Evolutionary conservation across 1,139 yeast species (phyloP).

Genomic region (Yamadazyma epiphylla): DNA sequence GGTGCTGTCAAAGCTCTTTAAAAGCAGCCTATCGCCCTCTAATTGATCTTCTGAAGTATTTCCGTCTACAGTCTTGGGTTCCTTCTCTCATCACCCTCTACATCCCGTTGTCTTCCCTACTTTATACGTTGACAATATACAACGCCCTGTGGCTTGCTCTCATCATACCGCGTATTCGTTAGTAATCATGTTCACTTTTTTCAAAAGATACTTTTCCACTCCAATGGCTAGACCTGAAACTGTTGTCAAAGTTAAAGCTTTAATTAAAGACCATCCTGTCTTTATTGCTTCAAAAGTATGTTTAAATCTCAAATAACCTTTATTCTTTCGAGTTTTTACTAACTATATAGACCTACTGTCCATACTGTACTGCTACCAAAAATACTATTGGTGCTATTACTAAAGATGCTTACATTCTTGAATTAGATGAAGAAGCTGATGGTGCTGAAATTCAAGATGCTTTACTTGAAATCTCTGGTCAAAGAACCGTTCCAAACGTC

Average conservation of each 20-base stretch:
- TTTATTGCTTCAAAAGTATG: constrained; percentile 80
- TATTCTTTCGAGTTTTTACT: constrained; percentile 10
- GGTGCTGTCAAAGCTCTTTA: no score
- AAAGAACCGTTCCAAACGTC: constrained; percentile 89
- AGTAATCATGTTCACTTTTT: constrained; percentile 8
- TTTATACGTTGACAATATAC: no score
- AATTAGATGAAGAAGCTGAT: constrained; percentile 50
- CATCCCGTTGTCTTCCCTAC: no score
- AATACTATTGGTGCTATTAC: constrained; percentile 50
- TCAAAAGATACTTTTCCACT: constrained; percentile 6
- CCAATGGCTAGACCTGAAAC: constrained; percentile 46
- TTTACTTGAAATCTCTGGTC: constrained; percentile 73
- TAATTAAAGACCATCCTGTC: constrained; percentile 64
- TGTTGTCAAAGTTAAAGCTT: constrained; percentile 53
- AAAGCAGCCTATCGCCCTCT: no score
- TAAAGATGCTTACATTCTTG: constrained; percentile 57
- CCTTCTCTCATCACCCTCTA: no score
- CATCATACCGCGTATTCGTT: no score
- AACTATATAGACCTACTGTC: constrained; percentile 47
- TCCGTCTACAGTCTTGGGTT: no score
- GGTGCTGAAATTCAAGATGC: constrained; percentile 70
- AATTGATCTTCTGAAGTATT: no score
- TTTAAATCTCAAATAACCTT: constrained; percentile 3
- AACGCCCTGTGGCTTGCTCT: no score
- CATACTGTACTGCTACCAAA: constrained; percentile 68